phyloP scores from a whole-genome alignment of 2,329 filamentous ascomycete species.

The Ophiostoma tasmaniense region DNA sequence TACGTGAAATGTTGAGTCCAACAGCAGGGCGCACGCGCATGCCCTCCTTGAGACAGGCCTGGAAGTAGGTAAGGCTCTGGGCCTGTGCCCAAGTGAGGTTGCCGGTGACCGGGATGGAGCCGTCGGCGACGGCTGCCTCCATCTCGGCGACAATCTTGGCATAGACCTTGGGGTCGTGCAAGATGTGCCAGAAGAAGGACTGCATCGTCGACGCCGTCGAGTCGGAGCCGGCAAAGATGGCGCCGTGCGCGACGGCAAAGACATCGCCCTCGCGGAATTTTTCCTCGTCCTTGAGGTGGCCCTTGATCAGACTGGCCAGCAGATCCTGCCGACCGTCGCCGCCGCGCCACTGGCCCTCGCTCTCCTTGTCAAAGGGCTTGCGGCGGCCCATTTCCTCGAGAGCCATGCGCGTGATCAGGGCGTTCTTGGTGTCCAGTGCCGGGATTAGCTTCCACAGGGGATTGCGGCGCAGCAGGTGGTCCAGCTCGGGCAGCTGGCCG shows the following conservation, averaged over 20 bases:
- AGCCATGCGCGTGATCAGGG: conserved; percentile 44
- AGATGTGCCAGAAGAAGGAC: conserved; percentile 44
- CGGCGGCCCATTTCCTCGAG: conserved; percentile 41
- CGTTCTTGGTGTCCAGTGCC: conserved; percentile 35
- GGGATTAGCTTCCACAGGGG: conserved; percentile 40
- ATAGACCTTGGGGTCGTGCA: conserved; percentile 38
- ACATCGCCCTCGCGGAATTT: conserved; percentile 44
- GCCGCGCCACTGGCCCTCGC: conserved; percentile 32
- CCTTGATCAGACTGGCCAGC: conserved; percentile 42
- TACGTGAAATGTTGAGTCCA: conserved; percentile 44
- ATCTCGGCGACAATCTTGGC: conserved; percentile 36
- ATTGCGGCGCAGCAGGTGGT: conserved; percentile 40
- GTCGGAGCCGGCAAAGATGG: conserved; percentile 53
- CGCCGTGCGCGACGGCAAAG: conserved; percentile 48
- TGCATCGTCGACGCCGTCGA: conserved; percentile 53
- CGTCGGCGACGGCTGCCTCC: conserved; percentile 30
- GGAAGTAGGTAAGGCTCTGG: conserved; percentile 44
- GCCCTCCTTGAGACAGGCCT: conserved; percentile 48
- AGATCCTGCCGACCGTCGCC: conserved; percentile 42
- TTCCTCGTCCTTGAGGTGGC: conserved; percentile 42
- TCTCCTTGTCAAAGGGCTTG: conserved; percentile 38
- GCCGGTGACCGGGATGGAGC: conserved; percentile 30
- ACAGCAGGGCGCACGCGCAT: conserved; percentile 49
- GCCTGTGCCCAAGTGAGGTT: conserved; percentile 41
- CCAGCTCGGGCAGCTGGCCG: conserved; percentile 43